These are phyloP conservation scores for Botryotinia globosa DNA, from an alignment of 2,329 filamentous ascomycete genomes.

Conservation along the genomic window DNA sequence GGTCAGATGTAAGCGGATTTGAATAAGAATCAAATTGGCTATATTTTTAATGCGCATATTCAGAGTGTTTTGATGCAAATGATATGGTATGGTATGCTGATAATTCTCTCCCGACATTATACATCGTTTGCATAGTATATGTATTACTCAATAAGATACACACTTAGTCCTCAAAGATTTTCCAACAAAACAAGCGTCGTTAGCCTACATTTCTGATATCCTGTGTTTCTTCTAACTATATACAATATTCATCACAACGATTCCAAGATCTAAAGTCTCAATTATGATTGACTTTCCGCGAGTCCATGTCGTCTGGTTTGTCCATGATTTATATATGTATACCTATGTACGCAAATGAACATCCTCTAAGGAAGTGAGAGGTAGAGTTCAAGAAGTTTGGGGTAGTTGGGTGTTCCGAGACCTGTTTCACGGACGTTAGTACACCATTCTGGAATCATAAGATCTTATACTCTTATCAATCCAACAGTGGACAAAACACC, in stretches of 20 bases:
- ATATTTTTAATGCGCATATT: not conserved
- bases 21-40: not conserved
- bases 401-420: conserved; percentile 20
- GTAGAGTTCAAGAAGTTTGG: conserved; percentile 6
- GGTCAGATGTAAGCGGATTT: not conserved
- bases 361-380: conserved; percentile 10
- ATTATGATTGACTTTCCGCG: not conserved
- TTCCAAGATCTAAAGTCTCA: not conserved
- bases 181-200: not conserved
- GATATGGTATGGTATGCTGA: not conserved
- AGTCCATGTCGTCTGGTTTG: not conserved
- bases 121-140: not conserved
- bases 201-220: not conserved
- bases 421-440: conserved; percentile 3
- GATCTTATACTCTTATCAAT: not conserved
- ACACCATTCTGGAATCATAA: not conserved
- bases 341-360: not conserved
- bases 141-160: not conserved
- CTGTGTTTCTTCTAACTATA: not conserved
- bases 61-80: not conserved
- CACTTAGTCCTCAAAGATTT: not conserved
- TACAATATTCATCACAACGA: not conserved
- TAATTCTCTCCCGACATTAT: not conserved
- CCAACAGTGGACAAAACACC: not conserved
- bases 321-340: not conserved